These are phyloP conservation scores for Backusella psychrophila DNA, from an alignment of 192 early-diverging fungal species.

Conservation along the genomic window DNA sequence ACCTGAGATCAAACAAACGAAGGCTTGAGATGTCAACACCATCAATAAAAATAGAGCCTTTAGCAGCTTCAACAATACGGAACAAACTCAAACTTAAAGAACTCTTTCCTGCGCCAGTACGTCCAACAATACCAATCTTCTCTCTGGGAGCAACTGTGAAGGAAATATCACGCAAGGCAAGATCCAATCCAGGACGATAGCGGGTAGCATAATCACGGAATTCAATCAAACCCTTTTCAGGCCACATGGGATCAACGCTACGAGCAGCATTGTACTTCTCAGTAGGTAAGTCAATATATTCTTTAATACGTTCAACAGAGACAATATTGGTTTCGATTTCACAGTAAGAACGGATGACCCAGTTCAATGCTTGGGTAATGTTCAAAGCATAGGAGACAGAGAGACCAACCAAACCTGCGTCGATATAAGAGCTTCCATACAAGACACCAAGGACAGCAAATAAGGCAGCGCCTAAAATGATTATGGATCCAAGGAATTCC, in stretches of 20 bases:
- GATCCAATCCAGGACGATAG: conserved; percentile 78
- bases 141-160: conserved; percentile 48
- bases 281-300: conserved; percentile 75
- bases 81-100: conserved; percentile 63
- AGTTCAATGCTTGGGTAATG: conserved; percentile 83
- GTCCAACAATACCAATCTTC: conserved; percentile 63
- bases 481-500: conserved; percentile 75
- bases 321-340: conserved; percentile 79
- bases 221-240: conserved; percentile 70
- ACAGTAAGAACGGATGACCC: conserved; percentile 84
- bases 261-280: conserved; percentile 78
- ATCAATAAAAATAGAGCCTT: conserved; percentile 57
- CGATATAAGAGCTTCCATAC: conserved; percentile 45
- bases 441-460: conserved; percentile 66
- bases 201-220: conserved; percentile 79
- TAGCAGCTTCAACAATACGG: conserved; percentile 63
- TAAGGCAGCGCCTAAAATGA: conserved; percentile 77
- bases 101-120: conserved; percentile 72
- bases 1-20: conserved; percentile 51
- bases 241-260: conserved; percentile 73
- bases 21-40: conserved; percentile 59
- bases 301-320: conserved; percentile 77
- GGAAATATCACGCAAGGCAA: conserved; percentile 65
- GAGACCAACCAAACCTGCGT: conserved; percentile 69
- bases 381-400: conserved; percentile 66